Evolutionary conservation across 805 yeast species (phyloP).

Genomic region (Deakozyma indianensis): DNA sequence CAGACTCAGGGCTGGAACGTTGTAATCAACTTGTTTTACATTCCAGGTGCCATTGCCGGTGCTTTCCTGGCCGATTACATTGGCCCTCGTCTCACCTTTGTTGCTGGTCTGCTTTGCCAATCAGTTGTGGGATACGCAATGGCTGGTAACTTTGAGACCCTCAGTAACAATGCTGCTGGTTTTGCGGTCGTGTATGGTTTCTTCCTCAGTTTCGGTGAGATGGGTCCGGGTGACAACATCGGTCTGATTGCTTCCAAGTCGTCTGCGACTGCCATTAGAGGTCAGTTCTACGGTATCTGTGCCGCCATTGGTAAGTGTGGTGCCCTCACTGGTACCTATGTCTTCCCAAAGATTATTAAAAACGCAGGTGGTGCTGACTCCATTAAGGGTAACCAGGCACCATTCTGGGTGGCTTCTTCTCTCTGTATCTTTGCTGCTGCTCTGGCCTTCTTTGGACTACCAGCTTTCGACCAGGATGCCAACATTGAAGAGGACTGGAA

Average conservation of each 20-base stretch:
- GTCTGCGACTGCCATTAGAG: conserved; percentile 75
- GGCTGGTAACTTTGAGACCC: conserved; percentile 51
- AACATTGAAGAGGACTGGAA: conserved; percentile 61
- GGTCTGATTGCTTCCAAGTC: conserved; percentile 83
- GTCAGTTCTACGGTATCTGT: conserved; percentile 79
- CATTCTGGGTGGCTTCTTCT: conserved; percentile 71
- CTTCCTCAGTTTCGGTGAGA: conserved; percentile 76
- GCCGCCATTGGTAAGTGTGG: conserved; percentile 90
- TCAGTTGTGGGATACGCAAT: conserved; percentile 69
- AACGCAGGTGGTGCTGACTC: conserved; percentile 37
- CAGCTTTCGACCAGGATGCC: conserved; percentile 73
- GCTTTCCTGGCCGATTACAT: conserved; percentile 73
- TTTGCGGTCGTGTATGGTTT: conserved; percentile 83
- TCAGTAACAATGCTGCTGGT: conserved; percentile 53
- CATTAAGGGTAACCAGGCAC: conserved; percentile 49
- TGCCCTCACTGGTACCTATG: conserved; percentile 81
- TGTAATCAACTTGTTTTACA: conserved; percentile 71
- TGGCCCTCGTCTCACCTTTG: conserved; percentile 79
- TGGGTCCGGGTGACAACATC: conserved; percentile 88
- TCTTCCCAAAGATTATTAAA: conserved; percentile 66
- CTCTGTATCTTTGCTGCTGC: conserved; percentile 60
- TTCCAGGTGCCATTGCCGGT: conserved; percentile 84
- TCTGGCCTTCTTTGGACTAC: conserved; percentile 56
- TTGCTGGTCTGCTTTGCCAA: conserved; percentile 55
- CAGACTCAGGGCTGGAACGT: conserved; percentile 86